These are phyloP conservation scores for Colletotrichum godetiae DNA, from an alignment of 2,329 filamentous ascomycete species.

Conservation along the genomic window DNA sequence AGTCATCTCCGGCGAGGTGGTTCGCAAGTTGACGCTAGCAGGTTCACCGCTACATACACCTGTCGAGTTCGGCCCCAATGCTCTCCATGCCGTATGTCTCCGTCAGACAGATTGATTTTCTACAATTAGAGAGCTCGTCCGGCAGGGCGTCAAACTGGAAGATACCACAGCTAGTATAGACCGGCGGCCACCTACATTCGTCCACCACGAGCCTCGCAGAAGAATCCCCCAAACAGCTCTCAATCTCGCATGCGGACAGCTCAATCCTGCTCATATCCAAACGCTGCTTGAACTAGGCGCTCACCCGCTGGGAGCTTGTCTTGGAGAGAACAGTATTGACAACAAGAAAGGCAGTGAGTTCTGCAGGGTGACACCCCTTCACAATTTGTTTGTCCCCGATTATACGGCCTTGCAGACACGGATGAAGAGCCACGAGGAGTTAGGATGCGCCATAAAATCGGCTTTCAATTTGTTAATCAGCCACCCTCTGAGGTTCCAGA, in stretches of 20 bases:
- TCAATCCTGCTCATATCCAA: slow-evolving; percentile 2
- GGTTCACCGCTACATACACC: slow-evolving; percentile 3
- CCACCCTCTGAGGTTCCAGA: not conserved
- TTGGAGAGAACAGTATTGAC: not conserved
- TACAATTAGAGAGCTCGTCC: slow-evolving; percentile 13
- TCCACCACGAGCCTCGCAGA: not conserved
- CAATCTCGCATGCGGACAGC: slow-evolving; percentile 14
- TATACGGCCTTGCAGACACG: not conserved
- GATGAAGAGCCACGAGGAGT: not conserved
- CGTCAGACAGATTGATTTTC: not conserved
- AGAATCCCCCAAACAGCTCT: slow-evolving; percentile 18
- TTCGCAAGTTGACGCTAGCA: not conserved
- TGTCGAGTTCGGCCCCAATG: slow-evolving; percentile 10
- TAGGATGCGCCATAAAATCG: not conserved
- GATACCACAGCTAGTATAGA: slow-evolving; percentile 3
- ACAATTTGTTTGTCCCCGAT: slow-evolving; percentile 19
- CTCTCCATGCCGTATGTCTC: slow-evolving; percentile 20
- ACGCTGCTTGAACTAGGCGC: not conserved
- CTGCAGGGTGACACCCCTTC: slow-evolving; percentile 10
- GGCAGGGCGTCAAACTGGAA: not conserved
- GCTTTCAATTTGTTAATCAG: not conserved
- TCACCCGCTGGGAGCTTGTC: not conserved
- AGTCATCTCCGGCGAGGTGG: slow-evolving; percentile 5
- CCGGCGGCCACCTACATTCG: not conserved
- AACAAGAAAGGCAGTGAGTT: not conserved